Evolutionary conservation across 306 rosid genomes (phyloP), one percentile per base, ranked within the genome.

Genomic region (Vicia sativa): DNA sequence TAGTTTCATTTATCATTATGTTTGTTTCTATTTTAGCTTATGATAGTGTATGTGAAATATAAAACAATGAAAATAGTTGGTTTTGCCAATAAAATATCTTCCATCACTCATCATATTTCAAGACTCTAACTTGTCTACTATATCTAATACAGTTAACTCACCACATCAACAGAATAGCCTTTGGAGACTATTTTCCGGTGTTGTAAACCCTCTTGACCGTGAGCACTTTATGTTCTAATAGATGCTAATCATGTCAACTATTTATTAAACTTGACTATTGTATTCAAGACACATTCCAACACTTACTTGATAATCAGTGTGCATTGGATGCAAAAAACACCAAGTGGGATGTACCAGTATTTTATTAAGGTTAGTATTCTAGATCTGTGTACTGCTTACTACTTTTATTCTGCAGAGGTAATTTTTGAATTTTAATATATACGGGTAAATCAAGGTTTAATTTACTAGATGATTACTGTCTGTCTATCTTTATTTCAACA

Each of bases 171-270:
- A 87, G 96, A 80, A 73, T 95, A 80, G 34, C 96, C 45, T 95
- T 84, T 63, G 97, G 96, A 78, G 91, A 84, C 19, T 85, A 88
- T 77, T 95, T 95, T 68, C 99, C 97, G 97, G 99, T 70, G 97
- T 80, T 62, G 81, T 95, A 72, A 95, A 88, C 78, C 97, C 99
- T 80, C 92, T 95, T 63, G 97, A 95, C 37, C 62, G 83, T 95
- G 79, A 73, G 88, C 52, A 62, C 58, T 70, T 70, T 68, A 21
- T 49, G 23, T 73, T 70, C 74, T 66, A 34, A 19, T 78, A 67
- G 28, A 41, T 58, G 49, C 28, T 39, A 68, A 46, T 73, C 45
- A 53, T 62, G 15, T 81, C 13, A 25, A 72, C 29, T 15, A 46
- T 52, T 59, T 28, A 7, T 74, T 63, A 53, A 71, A 14, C 64